A percentile compares a stretch with the other conserved stretches of the same genome.
Evolutionary conservation across 495 filamentous ascomycete species (phyloP).

Genomic region (Podospora australis): DNA sequence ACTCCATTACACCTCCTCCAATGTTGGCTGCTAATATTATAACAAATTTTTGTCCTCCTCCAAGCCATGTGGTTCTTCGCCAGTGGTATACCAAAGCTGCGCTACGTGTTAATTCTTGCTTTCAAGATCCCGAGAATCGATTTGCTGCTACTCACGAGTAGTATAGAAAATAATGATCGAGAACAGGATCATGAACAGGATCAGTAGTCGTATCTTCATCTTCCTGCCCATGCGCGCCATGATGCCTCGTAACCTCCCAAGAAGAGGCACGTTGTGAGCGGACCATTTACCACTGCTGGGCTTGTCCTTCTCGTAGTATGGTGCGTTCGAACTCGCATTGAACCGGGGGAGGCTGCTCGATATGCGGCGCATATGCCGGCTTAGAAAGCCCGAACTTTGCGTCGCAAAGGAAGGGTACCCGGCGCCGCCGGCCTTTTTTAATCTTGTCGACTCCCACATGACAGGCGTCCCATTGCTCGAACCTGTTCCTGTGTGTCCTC

Average conservation of each 20-base stretch:
- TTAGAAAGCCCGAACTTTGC: slow-evolving; percentile 72
- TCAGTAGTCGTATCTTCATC: slow-evolving; percentile 52
- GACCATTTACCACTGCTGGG: slow-evolving; percentile 44
- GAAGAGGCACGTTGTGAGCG: slow-evolving; percentile 27
- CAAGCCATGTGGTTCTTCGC: slow-evolving; percentile 47
- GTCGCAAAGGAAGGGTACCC: slow-evolving; percentile 79
- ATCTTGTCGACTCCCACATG: slow-evolving; percentile 80
- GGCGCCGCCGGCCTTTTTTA: slow-evolving; percentile 57
- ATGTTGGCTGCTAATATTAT: slow-evolving; percentile 91
- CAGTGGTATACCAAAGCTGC: slow-evolving; percentile 43
- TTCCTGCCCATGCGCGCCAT: slow-evolving; percentile 39
- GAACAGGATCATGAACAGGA: slow-evolving; percentile 54
- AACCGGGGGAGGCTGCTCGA: slow-evolving; percentile 72
- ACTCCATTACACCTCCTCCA: slow-evolving; percentile 97
- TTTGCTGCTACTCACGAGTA: slow-evolving; percentile 50
- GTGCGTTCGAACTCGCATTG: slow-evolving; percentile 27
- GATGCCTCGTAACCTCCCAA: slow-evolving; percentile 32
- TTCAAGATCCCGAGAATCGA: too few relatives aligned
- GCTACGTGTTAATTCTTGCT: slow-evolving; percentile 2
- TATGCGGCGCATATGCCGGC: slow-evolving; percentile 66
- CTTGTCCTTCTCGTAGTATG: slow-evolving; percentile 76
- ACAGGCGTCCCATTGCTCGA: slow-evolving; percentile 49
- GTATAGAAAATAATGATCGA: slow-evolving; percentile 60
- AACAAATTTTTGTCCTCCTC: slow-evolving; percentile 85
- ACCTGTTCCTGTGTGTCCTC: slow-evolving; percentile 33